Evolutionary conservation across 164 flowering plant genomes (phyloP).

Genomic region (Piper betle): DNA sequence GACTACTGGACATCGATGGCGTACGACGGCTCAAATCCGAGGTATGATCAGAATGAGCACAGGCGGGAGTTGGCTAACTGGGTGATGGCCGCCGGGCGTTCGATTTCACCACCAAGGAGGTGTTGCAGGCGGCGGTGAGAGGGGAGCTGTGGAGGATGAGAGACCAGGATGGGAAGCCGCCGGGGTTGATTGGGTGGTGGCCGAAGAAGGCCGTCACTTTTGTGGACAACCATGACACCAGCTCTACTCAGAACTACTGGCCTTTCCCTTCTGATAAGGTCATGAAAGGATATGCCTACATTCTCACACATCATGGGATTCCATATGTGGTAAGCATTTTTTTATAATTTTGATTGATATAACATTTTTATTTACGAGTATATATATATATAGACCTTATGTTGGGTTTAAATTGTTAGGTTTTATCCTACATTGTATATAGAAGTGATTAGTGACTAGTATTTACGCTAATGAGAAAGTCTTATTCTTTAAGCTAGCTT

Average conservation of each 20-base stretch:
- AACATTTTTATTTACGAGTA: no score
- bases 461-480: no score
- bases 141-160: constrained; percentile 53
- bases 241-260: constrained; percentile 49
- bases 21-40: constrained; percentile 32
- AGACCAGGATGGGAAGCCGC: constrained; percentile 45
- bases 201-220: constrained; percentile 65
- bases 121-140: constrained; percentile 53
- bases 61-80: constrained; percentile 33
- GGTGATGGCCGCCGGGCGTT: constrained; percentile 52
- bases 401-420: no score
- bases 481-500: no score
- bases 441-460: no score
- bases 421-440: no score
- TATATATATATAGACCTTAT: no score
- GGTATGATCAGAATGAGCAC: constrained; percentile 37
- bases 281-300: constrained; percentile 68
- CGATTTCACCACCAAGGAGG: constrained; percentile 79
- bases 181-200: constrained; percentile 61
- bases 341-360: no score
- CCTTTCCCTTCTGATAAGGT: constrained; percentile 76
- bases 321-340: constrained; percentile 45
- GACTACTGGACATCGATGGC: constrained; percentile 44
- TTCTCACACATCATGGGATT: constrained; percentile 74
- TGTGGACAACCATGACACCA: constrained; percentile 78